These are phyloP conservation scores for Botrytis sinoallii DNA, from an alignment of 2,329 filamentous ascomycete genomes.

Conservation along the genomic window DNA sequence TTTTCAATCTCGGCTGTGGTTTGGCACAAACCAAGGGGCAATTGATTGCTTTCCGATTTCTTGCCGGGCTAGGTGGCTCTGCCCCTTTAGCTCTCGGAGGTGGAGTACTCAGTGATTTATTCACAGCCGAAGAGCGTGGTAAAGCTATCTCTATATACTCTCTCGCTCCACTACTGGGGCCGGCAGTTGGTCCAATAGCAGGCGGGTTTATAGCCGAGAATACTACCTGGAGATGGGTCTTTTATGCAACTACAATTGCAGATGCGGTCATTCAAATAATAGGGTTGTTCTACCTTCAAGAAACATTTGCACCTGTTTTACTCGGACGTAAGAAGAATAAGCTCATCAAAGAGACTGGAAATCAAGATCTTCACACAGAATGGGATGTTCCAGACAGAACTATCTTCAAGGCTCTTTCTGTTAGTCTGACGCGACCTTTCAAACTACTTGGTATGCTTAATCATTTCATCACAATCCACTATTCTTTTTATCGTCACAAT, in stretches of 20 bases:
- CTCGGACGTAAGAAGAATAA: conserved; percentile 43
- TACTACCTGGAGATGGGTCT: conserved; percentile 52
- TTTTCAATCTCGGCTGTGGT: conserved; percentile 53
- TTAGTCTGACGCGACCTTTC: conserved; percentile 46
- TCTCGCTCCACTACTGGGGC: conserved; percentile 37
- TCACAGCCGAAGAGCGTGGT: conserved; percentile 47
- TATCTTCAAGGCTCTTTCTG: conserved; percentile 39
- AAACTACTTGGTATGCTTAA: conserved; percentile 43
- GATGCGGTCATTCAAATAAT: conserved; percentile 43
- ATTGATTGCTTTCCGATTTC: conserved; percentile 46
- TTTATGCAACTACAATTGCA: conserved; percentile 48
- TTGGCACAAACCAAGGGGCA: conserved; percentile 44
- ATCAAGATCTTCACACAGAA: conserved; percentile 46
- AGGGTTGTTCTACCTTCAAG: conserved; percentile 44
- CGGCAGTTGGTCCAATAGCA: conserved; percentile 44
- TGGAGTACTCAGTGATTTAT: conserved; percentile 46
- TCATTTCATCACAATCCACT: too few relatives aligned
- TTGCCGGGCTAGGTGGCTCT: conserved; percentile 49
- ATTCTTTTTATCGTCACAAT: not conserved
- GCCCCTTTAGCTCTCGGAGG: conserved; percentile 46
- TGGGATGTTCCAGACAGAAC: conserved; percentile 45
- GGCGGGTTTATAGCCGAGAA: conserved; percentile 50
- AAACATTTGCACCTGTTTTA: conserved; percentile 50
- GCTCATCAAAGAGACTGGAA: conserved; percentile 52
- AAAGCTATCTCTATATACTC: conserved; percentile 40